A percentile compares a stretch with the other conserved stretches of the same genome.
phyloP scores from a whole-genome alignment of 140 eudicot species.

The Stevia rebaudiana region DNA sequence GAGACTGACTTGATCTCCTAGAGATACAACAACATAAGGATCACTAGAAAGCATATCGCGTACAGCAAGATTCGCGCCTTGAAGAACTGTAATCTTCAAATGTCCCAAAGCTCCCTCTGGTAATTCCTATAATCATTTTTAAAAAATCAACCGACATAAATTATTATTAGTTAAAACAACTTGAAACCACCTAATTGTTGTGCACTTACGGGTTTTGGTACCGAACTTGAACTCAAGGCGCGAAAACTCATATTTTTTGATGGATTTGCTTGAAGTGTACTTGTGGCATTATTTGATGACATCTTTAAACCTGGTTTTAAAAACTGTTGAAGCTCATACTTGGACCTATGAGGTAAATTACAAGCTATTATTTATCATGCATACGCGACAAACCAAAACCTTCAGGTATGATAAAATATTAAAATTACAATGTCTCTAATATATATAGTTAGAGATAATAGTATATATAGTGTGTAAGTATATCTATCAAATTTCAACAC shows the following conservation, averaged over 20 bases:
- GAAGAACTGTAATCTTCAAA: slow-evolving; percentile 63
- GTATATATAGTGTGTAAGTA: not conserved
- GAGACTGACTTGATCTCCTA: slow-evolving; percentile 63
- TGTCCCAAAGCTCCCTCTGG: slow-evolving; percentile 74
- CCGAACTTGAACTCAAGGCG: slow-evolving; percentile 32
- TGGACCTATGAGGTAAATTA: slow-evolving; percentile 46
- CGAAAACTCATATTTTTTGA: slow-evolving; percentile 48
- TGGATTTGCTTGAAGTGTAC: slow-evolving; percentile 46
- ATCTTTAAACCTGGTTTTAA: slow-evolving; percentile 84
- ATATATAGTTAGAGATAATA: not conserved
- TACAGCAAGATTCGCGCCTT: slow-evolving; percentile 84
- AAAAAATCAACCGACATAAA: not conserved
- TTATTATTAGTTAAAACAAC: not conserved
- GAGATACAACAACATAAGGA: slow-evolving; percentile 73
- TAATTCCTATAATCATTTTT: slow-evolving; percentile 52
- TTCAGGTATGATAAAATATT: not conserved
- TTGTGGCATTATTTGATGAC: slow-evolving; percentile 31
- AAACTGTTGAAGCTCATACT: slow-evolving; percentile 86
- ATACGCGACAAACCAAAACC: not conserved
- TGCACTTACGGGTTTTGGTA: slow-evolving; percentile 37
- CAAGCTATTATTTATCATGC: slow-evolving; percentile 3
- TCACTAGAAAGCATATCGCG: slow-evolving; percentile 96
- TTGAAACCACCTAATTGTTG: not conserved
- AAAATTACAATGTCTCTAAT: not conserved
- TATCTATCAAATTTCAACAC: not conserved